Percentiles rank a stretch among this genome's conserved stretches.
phyloP scores from a whole-genome alignment of 2,329 filamentous ascomycete species.

The Diaporthe ampelina region DNA sequence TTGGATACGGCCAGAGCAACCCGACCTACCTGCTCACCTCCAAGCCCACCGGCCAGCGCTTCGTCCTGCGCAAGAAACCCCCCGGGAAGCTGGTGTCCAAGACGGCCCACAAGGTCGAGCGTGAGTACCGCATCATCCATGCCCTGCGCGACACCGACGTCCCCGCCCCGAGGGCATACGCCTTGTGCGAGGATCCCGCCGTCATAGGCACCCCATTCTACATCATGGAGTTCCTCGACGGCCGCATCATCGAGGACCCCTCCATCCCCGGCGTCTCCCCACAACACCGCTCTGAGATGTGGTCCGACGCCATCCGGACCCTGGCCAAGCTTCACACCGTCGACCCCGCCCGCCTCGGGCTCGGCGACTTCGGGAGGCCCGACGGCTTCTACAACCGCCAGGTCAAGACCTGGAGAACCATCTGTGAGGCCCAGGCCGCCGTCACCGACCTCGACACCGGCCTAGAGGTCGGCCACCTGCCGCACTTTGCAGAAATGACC shows the following conservation, averaged over 20 bases:
- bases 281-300: conserved; percentile 82
- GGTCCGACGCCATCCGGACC: conserved; percentile 86
- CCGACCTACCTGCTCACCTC: conserved; percentile 94
- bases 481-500: conserved; percentile 85
- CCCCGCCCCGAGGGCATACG: conserved; percentile 86
- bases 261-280: conserved; percentile 80
- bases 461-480: conserved; percentile 83
- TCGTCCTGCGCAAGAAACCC: conserved; percentile 97
- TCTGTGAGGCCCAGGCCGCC: conserved; percentile 83
- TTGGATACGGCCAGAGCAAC: conserved; percentile 97
- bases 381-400: conserved; percentile 88
- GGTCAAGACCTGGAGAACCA: conserved; percentile 83
- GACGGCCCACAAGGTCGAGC: conserved; percentile 96
- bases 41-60: conserved; percentile 73
- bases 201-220: conserved; percentile 95
- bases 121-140: conserved; percentile 92
- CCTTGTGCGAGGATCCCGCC: conserved; percentile 84
- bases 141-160: conserved; percentile 85
- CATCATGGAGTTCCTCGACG: conserved; percentile 96
- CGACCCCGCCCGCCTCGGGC: conserved; percentile 70
- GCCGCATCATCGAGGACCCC: conserved; percentile 92
- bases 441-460: conserved; percentile 83
- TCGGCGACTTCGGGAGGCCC: conserved; percentile 80
- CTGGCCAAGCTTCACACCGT: conserved; percentile 89
- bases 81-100: conserved; percentile 94